A percentile compares a stretch with the other conserved stretches of the same genome.
These are phyloP conservation scores for Daedalea quercina DNA, from an alignment of 768 basidiomycete species.

Conservation along the genomic window DNA sequence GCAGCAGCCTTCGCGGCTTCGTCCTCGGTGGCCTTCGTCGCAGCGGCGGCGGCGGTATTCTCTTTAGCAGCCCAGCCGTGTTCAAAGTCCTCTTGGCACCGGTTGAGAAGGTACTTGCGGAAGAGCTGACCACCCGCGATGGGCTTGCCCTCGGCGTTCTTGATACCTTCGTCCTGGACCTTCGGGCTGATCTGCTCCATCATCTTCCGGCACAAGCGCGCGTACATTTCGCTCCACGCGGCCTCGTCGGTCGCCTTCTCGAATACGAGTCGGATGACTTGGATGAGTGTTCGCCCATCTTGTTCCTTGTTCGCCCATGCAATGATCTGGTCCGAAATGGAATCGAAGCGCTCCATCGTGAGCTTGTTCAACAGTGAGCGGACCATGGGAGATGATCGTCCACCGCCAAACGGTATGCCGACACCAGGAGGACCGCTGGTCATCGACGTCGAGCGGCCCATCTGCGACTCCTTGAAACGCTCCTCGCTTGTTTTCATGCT, in stretches of 20 bases:
- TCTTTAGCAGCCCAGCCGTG: slow-evolving; percentile 92
- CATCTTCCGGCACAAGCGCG: slow-evolving; percentile 88
- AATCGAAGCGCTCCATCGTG: slow-evolving; percentile 94
- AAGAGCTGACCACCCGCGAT: slow-evolving; percentile 90
- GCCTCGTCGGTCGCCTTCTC: slow-evolving; percentile 98
- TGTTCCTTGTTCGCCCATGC: slow-evolving; percentile 94
- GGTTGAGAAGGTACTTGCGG: slow-evolving; percentile 91
- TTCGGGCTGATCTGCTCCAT: slow-evolving; percentile 86
- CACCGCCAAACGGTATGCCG: slow-evolving; percentile 41
- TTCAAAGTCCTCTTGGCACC: slow-evolving; percentile 79
- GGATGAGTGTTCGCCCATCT: slow-evolving; percentile 90
- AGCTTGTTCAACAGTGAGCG: slow-evolving; percentile 90
- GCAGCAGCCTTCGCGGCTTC: slow-evolving; percentile 67
- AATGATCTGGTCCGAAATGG: slow-evolving; percentile 93
- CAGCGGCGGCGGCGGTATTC: slow-evolving; percentile 78
- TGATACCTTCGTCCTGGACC: slow-evolving; percentile 85
- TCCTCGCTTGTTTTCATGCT: slow-evolving; percentile 66
- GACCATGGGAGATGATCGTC: slow-evolving; percentile 52
- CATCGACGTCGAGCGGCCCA: slow-evolving; percentile 48
- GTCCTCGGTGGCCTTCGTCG: slow-evolving; percentile 83
- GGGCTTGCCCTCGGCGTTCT: slow-evolving; percentile 72
- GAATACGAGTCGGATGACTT: slow-evolving; percentile 93
- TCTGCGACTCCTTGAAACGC: slow-evolving; percentile 45
- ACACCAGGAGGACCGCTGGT: slow-evolving; percentile 38
- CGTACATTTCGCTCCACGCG: slow-evolving; percentile 96